Conservation (phyloP, 2,329 filamentous ascomycete genomes). For the Teratosphaeria pseudoeucalypti region DNA sequence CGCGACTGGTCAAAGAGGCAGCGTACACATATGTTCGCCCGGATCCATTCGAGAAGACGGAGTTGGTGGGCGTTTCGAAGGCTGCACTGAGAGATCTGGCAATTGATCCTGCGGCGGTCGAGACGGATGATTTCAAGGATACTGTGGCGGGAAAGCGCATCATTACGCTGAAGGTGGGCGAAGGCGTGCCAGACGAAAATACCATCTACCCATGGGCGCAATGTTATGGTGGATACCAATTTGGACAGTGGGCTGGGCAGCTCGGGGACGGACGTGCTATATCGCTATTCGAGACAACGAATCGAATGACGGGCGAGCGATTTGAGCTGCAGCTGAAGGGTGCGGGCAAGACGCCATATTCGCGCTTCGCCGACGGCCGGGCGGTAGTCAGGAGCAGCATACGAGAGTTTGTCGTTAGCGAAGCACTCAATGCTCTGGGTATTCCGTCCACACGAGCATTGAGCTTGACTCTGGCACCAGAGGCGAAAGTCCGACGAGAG, state of each 20-base stretch:
- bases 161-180: slow-evolving; percentile 62
- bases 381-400: slow-evolving; percentile 89
- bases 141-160: slow-evolving; percentile 75
- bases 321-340: slow-evolving; percentile 95
- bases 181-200: slow-evolving; percentile 40
- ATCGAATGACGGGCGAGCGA: slow-evolving; percentile 56
- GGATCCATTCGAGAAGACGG: slow-evolving; percentile 57
- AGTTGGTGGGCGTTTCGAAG: slow-evolving; percentile 71
- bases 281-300: slow-evolving; percentile 81
- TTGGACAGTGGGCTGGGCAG: slow-evolving; percentile 87
- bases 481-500: slow-evolving; percentile 66
- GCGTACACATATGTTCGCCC: slow-evolving; percentile 87
- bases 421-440: slow-evolving; percentile 71
- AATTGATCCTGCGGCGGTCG: slow-evolving; percentile 56
- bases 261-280: slow-evolving; percentile 91
- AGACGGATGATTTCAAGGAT: slow-evolving; percentile 63
- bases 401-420: slow-evolving; percentile 85
- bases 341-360: slow-evolving; percentile 87
- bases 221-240: slow-evolving; percentile 72
- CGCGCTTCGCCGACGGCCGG: slow-evolving; percentile 89
- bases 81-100: slow-evolving; percentile 74
- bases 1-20: slow-evolving; percentile 74
- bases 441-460: slow-evolving; percentile 84
- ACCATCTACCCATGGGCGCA: slow-evolving; percentile 95
- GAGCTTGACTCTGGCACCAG: slow-evolving; percentile 65